Conservation (phyloP, 768 basidiomycete genomes). For the Polyporus arcularius region DNA sequence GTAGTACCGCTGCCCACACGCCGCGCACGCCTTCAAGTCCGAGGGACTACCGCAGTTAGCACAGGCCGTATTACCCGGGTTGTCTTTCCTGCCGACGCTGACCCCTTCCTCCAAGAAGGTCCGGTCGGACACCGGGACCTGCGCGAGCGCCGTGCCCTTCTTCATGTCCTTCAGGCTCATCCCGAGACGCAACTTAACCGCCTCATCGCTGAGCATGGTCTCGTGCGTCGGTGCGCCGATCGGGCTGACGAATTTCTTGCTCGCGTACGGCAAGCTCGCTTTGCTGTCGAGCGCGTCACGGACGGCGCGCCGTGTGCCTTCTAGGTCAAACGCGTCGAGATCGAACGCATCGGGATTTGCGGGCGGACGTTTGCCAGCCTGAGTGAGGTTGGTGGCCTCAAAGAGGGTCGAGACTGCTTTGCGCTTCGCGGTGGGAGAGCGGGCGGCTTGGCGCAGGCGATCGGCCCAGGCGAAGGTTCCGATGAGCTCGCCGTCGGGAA, state of each 20-base stretch:
- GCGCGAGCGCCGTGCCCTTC: conserved; percentile 2
- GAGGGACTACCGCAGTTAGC: conserved; percentile 10
- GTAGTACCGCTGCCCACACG: conserved; percentile 11
- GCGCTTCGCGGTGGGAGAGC: neutral
- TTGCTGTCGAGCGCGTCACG: conserved; percentile 2
- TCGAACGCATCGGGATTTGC: neutral
- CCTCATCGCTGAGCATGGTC: neutral
- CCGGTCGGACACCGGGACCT: neutral
- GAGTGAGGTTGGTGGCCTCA: neutral
- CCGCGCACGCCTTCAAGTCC: conserved; percentile 7
- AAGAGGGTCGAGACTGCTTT: neutral
- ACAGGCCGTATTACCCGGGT: conserved; percentile 9
- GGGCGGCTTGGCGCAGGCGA: neutral
- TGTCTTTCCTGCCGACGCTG: neutral
- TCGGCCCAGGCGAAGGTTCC: neutral
- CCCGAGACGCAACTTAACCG: neutral
- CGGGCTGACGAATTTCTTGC: conserved; percentile 3
- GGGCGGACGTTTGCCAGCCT: neutral
- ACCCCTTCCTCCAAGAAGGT: conserved; percentile 9
- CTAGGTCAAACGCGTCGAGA: conserved; percentile 7
- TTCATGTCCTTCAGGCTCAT: neutral
- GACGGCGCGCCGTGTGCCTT: neutral
- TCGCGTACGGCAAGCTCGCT: conserved; percentile 1
- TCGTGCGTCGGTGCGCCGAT: neutral
- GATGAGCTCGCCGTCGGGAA: conserved; percentile 4